Evolutionary conservation across 1,284 basidiomycete species (phyloP), one percentile per base, ranked within the genome.

Genomic region (Amylostereum chailletii): DNA sequence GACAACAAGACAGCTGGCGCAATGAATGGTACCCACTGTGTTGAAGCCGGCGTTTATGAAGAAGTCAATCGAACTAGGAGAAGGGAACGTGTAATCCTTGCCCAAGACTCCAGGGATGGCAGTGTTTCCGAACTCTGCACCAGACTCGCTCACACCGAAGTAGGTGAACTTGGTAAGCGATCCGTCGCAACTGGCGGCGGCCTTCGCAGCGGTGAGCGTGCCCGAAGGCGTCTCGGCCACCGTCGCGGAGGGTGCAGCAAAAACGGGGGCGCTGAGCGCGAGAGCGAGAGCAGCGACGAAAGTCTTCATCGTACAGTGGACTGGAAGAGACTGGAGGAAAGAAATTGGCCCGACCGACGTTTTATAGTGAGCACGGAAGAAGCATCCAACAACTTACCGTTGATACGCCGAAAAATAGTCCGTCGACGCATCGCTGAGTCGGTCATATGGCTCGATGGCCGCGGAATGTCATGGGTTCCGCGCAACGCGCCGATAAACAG

Each of bases 61-160:
- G 66, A 66, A 81, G 57, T 75, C 73, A 49, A 74, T 67, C 51
- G 67, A 71, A 42, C 64, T 65, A 32, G 72, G 69, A 36, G 70
- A 66, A 7, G 72, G 74, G 71, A 72, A 77, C 33, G 67, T 74
- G 60, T 75, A 76, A 52, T 74, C 68, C 37, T 59, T 76, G 49
- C 70, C 70, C 27, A 76, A 63, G n/a, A 62, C 62, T 45, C 76
- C 76, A 7, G 77, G 77, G 57, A 73, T 69, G 19, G 58, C 64
- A 27, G 52, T 61, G 51, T 71, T 65, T 9, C 77, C 78, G 53
- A 81, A 71, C 63, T 81, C 77, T 43, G 77, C 81, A 53, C 78
- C 76, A 58, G 76, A 75, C 60, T 82, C 65, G 64, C 77, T 81
- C 33, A 81, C 79, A 63, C 80, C 81, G 55, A 80, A 79, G 66